These are phyloP conservation scores for Alternaria alternata DNA, from an alignment of 2,329 filamentous ascomycete genomes.

Conservation along the genomic window DNA sequence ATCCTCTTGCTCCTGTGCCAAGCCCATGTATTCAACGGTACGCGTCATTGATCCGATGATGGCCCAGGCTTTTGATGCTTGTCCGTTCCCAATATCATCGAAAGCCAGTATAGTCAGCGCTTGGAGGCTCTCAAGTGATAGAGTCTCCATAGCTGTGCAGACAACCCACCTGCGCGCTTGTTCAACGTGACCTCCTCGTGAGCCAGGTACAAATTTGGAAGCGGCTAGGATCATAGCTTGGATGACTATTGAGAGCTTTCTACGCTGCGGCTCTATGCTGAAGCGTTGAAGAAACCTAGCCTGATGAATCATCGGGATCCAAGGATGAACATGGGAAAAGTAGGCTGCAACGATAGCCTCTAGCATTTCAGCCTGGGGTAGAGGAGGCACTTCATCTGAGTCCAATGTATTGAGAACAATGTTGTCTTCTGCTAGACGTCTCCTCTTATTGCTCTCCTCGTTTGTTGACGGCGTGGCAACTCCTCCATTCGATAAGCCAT, in stretches of 20 bases:
- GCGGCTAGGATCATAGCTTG: not conserved
- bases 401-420: not conserved
- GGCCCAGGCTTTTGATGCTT: slow-evolving; percentile 24
- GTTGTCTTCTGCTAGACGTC: not conserved
- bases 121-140: slow-evolving; percentile 22
- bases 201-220: not conserved
- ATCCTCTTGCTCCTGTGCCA: slow-evolving; percentile 29
- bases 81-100: slow-evolving; percentile 27
- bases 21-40: slow-evolving; percentile 26
- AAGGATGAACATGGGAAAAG: slow-evolving; percentile 25
- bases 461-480: not conserved
- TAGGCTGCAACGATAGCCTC: slow-evolving; percentile 16
- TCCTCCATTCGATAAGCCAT: not conserved
- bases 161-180: not conserved
- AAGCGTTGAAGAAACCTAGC: slow-evolving; percentile 19
- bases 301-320: slow-evolving; percentile 31
- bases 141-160: slow-evolving; percentile 15
- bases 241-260: not conserved
- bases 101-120: slow-evolving; percentile 25
- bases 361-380: not conserved
- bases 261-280: not conserved
- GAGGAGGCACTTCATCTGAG: not conserved
- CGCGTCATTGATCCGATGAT: slow-evolving; percentile 28
- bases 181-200: not conserved
- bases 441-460: not conserved